These are phyloP conservation scores for Penicillium sp. DNA, from an alignment of 2,329 filamentous ascomycete species.

Conservation along the genomic window DNA sequence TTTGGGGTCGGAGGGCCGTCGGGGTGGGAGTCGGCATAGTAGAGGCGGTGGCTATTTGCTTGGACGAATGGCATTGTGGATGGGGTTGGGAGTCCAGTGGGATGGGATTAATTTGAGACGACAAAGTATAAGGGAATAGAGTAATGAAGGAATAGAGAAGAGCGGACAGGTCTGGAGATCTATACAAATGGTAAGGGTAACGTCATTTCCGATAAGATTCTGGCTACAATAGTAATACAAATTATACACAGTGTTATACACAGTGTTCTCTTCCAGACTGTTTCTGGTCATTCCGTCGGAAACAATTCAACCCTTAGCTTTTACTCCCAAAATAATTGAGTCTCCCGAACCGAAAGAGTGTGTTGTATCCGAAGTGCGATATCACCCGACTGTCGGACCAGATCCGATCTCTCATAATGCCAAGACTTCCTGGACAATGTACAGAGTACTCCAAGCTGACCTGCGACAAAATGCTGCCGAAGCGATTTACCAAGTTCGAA, in stretches of 20 bases:
- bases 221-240: background rate
- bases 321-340: background rate
- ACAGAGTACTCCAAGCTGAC: background rate
- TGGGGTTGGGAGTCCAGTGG: background rate
- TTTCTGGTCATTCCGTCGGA: constrained; percentile 11
- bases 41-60: constrained; percentile 34
- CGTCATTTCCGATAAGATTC: constrained; percentile 13
- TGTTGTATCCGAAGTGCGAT: background rate
- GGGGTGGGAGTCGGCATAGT: constrained; percentile 37
- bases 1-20: constrained; percentile 26
- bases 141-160: background rate
- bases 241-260: background rate
- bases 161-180: background rate
- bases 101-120: background rate
- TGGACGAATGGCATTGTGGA: constrained; percentile 37
- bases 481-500: background rate
- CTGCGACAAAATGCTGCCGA: background rate
- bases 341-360: constrained; percentile 1
- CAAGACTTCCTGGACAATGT: background rate
- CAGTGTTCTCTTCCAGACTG: background rate
- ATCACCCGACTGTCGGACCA: constrained; percentile 25
- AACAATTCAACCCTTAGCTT: background rate
- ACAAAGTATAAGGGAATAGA: background rate
- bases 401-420: constrained; percentile 10
- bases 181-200: constrained; percentile 7